Percentiles rank a stretch among this genome's conserved stretches.
These are phyloP conservation scores for Abelmoschus esculentus DNA, from an alignment of 345 rosid genomes.

Conservation along the genomic window DNA sequence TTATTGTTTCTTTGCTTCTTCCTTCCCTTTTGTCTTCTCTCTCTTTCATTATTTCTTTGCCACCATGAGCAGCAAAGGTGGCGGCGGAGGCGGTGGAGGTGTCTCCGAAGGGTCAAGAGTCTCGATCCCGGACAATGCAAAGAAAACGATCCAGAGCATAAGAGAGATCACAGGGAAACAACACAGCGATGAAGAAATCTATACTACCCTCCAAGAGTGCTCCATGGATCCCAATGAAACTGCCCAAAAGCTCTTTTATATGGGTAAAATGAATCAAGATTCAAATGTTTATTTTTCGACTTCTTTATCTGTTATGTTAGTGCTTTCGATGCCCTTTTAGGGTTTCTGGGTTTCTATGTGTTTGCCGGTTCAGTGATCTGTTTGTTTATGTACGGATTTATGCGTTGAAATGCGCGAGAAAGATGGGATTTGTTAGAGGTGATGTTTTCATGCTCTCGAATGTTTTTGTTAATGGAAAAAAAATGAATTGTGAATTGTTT, in stretches of 20 bases:
- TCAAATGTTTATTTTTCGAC: conserved; percentile 4
- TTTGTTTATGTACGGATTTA: not conserved
- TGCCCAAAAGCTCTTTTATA: conserved; percentile 57
- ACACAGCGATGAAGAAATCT: conserved; percentile 82
- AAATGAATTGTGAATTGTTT: not conserved
- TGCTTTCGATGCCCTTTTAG: conserved; percentile 8
- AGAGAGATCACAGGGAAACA: conserved; percentile 69
- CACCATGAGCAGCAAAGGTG: conserved; percentile 47
- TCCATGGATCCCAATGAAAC: conserved; percentile 84
- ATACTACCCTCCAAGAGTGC: conserved; percentile 54
- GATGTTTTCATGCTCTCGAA: not conserved
- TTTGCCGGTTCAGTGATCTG: conserved; percentile 10
- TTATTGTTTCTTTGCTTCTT: not conserved
- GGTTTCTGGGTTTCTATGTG: conserved; percentile 6
- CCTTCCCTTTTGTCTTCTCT: not conserved
- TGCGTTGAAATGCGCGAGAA: not conserved
- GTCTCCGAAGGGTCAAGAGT: conserved; percentile 40
- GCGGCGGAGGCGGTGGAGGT: conserved; percentile 23
- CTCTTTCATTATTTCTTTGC: conserved; percentile 4
- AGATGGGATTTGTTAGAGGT: conserved; percentile 1
- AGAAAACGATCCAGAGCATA: conserved; percentile 51
- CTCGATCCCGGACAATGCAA: conserved; percentile 48
- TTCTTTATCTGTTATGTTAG: not conserved
- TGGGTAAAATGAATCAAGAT: conserved; percentile 34
- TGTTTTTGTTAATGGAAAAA: not conserved